A percentile compares a stretch with the other conserved stretches of the same genome.
phyloP scores from a whole-genome alignment of 345 rosid species.

The Pistacia vera region DNA sequence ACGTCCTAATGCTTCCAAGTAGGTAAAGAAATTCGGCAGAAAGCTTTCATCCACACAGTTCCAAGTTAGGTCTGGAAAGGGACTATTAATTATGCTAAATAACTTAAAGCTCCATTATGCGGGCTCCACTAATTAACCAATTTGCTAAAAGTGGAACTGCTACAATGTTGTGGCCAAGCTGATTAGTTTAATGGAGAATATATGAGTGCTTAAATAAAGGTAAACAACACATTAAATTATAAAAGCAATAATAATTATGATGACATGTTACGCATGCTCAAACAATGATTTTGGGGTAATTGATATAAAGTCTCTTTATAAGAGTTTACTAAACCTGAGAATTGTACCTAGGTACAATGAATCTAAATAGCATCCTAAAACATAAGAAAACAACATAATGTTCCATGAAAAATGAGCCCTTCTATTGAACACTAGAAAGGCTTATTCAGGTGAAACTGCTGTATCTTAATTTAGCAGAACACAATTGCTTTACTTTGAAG shows the following conservation, averaged over 20 bases:
- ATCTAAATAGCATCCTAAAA: conserved; percentile 23
- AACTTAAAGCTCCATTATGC: conserved; percentile 24
- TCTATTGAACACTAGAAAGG: neutral
- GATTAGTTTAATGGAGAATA: conserved; percentile 30
- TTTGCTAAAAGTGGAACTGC: conserved; percentile 25
- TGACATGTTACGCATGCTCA: conserved; percentile 52
- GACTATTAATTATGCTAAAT: conserved; percentile 18
- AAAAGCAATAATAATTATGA: conserved; percentile 42
- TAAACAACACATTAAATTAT: conserved; percentile 29
- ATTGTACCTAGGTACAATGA: conserved; percentile 30
- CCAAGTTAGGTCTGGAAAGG: conserved; percentile 30
- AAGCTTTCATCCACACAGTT: conserved; percentile 16
- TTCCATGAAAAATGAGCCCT: neutral
- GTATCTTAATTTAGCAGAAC: neutral
- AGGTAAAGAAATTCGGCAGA: conserved; percentile 13
- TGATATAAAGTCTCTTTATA: conserved; percentile 38
- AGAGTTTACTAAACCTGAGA: conserved; percentile 23
- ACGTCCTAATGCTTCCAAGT: conserved; percentile 1
- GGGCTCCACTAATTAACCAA: conserved; percentile 42
- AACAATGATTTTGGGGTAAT: conserved; percentile 40
- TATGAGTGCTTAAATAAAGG: conserved; percentile 34
- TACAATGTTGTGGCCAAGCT: conserved; percentile 19
- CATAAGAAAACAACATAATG: conserved; percentile 12
- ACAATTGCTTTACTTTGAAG: neutral
- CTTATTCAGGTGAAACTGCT: conserved; percentile 8